Conservation (phyloP, 208 protist genomes). For the Acanthamoeba castellanii region DNA sequence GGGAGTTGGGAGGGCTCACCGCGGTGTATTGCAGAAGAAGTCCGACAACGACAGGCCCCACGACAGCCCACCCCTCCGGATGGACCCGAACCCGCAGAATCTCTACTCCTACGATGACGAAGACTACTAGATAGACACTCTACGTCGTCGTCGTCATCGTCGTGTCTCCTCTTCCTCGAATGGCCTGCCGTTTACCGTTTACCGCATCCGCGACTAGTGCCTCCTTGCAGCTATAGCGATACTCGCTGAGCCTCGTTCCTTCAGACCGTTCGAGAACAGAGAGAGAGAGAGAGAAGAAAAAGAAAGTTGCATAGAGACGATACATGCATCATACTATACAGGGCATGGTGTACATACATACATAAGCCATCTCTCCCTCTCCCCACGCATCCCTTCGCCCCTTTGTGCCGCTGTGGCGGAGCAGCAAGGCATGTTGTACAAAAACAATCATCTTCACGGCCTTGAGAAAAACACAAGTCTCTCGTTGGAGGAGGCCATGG, state of each 20-base stretch:
- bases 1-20: not conserved
- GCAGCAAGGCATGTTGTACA: no score
- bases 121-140: not conserved
- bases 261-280: not conserved
- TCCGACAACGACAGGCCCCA: not conserved
- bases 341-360: no score
- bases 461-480: no score
- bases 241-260: not conserved
- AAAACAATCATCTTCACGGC: no score
- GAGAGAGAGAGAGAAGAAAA: no score
- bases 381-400: no score
- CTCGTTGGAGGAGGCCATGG: no score
- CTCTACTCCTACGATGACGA: conserved; percentile 4
- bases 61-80: not conserved
- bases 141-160: not conserved
- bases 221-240: not conserved
- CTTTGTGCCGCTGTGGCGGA: no score
- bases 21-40: not conserved
- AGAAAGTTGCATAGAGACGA: no score
- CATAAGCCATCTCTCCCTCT: no score
- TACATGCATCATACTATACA: no score
- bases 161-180: not conserved
- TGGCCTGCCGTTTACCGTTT: not conserved
- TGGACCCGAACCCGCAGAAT: not conserved
- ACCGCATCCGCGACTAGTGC: not conserved